These are phyloP conservation scores for Forsythia viridissima DNA, from an alignment of 257 asterid genomes.

Conservation along the genomic window DNA sequence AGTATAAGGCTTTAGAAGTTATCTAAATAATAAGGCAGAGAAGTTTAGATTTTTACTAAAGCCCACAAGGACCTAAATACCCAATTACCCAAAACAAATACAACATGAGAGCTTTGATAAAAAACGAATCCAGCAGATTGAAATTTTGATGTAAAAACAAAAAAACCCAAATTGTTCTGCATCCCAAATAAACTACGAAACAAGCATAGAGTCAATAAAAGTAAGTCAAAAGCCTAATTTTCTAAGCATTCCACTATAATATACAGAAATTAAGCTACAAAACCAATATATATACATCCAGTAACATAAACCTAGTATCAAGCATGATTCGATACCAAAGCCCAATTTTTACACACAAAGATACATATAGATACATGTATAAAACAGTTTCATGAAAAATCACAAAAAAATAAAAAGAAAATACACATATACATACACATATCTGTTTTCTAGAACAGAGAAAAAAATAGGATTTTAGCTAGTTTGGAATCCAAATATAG, in stretches of 20 bases:
- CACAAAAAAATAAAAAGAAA: too few relatives aligned
- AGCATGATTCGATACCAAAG: too few relatives aligned
- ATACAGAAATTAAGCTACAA: background rate
- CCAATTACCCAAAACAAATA: background rate
- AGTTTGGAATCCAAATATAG: too few relatives aligned
- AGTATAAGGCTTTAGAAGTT: background rate
- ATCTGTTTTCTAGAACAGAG: background rate
- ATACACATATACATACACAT: too few relatives aligned
- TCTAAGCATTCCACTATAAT: background rate
- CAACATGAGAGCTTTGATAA: background rate
- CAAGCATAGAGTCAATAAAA: too few relatives aligned
- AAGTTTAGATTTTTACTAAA: background rate
- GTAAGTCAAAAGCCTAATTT: background rate
- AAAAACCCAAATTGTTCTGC: background rate
- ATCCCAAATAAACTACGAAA: background rate
- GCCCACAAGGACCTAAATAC: background rate
- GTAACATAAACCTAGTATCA: too few relatives aligned
- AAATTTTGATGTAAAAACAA: background rate
- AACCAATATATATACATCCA: background rate
- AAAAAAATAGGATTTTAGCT: background rate
- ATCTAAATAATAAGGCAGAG: background rate
- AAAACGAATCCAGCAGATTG: background rate
- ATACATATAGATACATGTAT: too few relatives aligned
- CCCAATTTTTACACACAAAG: too few relatives aligned
- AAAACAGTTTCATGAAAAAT: too few relatives aligned